Base-by-base conservation (phyloP, 768 basidiomycete species). In the Fomitopsis pulvina region DNA sequence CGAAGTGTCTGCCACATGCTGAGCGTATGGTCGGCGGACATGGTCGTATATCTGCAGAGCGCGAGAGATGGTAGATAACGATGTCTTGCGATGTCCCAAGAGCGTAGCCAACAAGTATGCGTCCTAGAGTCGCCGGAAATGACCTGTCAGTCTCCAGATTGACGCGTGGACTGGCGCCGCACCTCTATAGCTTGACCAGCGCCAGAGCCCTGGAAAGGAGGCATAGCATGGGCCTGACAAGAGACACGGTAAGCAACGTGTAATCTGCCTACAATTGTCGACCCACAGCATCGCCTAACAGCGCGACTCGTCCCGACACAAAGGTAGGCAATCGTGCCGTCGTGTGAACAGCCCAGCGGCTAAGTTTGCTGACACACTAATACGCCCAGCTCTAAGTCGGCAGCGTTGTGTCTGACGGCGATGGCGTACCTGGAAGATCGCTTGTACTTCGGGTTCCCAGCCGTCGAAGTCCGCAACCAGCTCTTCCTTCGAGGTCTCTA, bases 361-460 rank as follows among this genome's bases (percentile, higher is more conserved):
- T 43, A 2, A 22, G 26, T 12, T 42, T 30, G 14, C 27, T 11
- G 9, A 43, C 24, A 24, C 49, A 34, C 49, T 50, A 24, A 3
- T 18, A 22, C 7, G 9, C 21, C 30, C 30, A 32, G 30, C 8
- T 32, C 30, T 7, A 32, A 16, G 30, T 16, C 34, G 8, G 30
- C 30, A 32, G 8, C 16, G 8, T 16, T 32, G 30, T 32, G 7
- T 32, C 30, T 32, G 8, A 37, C 34, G 18, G 6, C 4, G 32
- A 21, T 14, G 18, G 4, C 48, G 16, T 46, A 81, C 85, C 65
- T 78, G 66, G 16, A 87, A 57, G 0, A 87, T 60, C 1, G 71
- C 69, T 55, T 77, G 74, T 4, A 78, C 78, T 29, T 85, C 83
- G 1, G 76, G 69, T 61, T 85, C 83, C 72, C 85, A 81, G 27